These are phyloP conservation scores for Podaxis pistillaris DNA, from an alignment of 768 basidiomycete genomes.

Conservation along the genomic window DNA sequence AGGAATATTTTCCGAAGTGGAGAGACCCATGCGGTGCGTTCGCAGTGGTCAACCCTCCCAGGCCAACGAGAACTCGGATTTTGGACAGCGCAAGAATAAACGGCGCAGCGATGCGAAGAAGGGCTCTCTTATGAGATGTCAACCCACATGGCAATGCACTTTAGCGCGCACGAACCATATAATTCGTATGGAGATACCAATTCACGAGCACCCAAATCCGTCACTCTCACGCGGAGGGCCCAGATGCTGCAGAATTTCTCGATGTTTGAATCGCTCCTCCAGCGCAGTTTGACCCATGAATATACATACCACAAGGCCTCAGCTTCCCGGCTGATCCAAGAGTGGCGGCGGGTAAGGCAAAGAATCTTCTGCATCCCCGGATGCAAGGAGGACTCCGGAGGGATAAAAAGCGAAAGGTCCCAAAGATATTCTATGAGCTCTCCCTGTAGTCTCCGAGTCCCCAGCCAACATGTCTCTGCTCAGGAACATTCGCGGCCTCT, in stretches of 20 bases:
- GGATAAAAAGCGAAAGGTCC: conserved; percentile 1
- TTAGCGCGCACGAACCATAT: neutral
- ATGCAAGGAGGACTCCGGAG: neutral
- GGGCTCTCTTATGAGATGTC: neutral
- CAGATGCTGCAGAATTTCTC: neutral
- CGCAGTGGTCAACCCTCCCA: neutral
- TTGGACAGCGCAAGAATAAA: neutral
- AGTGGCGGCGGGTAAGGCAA: neutral
- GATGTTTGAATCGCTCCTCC: neutral
- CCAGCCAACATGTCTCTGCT: neutral
- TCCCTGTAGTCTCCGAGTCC: neutral
- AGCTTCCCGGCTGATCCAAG: conserved; percentile 8
- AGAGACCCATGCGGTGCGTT: conserved; percentile 1
- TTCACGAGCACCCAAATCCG: conserved; percentile 2
- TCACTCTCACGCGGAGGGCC: neutral
- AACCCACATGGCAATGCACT: conserved; percentile 2
- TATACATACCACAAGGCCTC: neutral
- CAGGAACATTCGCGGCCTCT: neutral
- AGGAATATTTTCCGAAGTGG: neutral
- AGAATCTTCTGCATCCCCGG: neutral
- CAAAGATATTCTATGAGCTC: neutral
- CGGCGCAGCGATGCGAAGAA: neutral
- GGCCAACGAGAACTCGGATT: neutral
- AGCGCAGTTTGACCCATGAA: neutral
- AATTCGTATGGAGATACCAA: neutral